Conservation (phyloP, 2,329 filamentous ascomycete genomes). For the Apiospora aurea region DNA sequence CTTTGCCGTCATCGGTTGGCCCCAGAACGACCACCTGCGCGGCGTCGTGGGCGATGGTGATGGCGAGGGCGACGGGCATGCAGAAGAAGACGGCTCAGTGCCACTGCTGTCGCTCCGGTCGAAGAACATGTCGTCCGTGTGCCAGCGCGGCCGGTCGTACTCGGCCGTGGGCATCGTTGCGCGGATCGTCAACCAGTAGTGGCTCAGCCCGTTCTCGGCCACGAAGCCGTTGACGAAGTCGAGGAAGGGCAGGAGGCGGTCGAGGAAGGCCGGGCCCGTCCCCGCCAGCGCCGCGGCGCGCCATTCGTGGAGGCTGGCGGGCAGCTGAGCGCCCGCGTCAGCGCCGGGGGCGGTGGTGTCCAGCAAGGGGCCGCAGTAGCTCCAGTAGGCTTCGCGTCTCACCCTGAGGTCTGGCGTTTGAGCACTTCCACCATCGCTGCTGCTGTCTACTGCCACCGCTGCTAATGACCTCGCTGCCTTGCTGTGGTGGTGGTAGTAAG, state of each 20-base stretch:
- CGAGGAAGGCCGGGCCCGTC: slow-evolving; percentile 39
- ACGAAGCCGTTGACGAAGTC: slow-evolving; percentile 48
- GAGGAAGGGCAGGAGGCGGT: slow-evolving; percentile 49
- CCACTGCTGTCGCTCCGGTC: slow-evolving; percentile 31
- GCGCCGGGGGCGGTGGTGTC: not conserved
- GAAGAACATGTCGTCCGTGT: slow-evolving; percentile 58
- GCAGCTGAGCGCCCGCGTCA: slow-evolving; percentile 36
- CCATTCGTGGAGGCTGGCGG: slow-evolving; percentile 49
- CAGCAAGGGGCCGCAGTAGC: slow-evolving; percentile 52
- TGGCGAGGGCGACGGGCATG: not conserved
- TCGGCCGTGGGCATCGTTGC: slow-evolving; percentile 51
- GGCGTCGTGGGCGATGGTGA: not conserved
- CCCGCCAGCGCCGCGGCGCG: slow-evolving; percentile 41
- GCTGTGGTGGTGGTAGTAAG: not conserved
- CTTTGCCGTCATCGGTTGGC: not conserved
- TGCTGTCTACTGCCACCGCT: not conserved
- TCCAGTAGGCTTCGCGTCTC: slow-evolving; percentile 48
- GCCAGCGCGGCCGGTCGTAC: slow-evolving; percentile 55
- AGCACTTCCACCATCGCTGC: too few species aligned
- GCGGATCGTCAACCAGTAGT: slow-evolving; percentile 58
- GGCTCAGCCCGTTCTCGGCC: slow-evolving; percentile 41
- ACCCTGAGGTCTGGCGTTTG: slow-evolving; percentile 28
- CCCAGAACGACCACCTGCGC: not conserved
- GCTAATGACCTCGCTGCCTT: not conserved
- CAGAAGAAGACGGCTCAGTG: slow-evolving; percentile 22